Evolutionary conservation across 2,329 filamentous ascomycete genomes (phyloP).

Genomic region (Berkeleyomyces rouxiae): DNA sequence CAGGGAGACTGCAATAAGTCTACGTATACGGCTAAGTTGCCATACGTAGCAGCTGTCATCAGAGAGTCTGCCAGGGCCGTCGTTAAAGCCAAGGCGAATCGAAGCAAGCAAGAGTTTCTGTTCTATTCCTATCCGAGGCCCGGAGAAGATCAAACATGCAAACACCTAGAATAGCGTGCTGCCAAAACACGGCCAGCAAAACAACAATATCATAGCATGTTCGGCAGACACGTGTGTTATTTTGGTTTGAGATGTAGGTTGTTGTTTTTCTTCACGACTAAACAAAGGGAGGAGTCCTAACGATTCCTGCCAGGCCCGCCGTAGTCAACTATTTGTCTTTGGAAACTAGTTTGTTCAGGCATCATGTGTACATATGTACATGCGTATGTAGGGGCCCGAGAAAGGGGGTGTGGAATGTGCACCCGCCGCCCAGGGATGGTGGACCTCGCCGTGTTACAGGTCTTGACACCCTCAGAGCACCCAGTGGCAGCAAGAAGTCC

Average conservation of each 20-base stretch:
- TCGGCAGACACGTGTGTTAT: background rate
- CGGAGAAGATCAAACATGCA: background rate
- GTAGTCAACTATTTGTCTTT: background rate
- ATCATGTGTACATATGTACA: background rate
- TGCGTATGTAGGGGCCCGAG: background rate
- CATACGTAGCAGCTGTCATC: too few species aligned
- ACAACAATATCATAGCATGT: background rate
- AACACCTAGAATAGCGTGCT: background rate
- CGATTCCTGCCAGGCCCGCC: background rate
- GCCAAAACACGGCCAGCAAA: background rate
- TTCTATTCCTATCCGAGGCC: background rate
- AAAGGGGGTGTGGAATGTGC: background rate
- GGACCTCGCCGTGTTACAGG: slow-evolving; percentile 4
- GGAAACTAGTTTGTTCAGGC: background rate
- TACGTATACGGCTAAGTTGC: too few species aligned
- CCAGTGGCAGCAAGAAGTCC: background rate
- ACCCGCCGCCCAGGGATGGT: background rate
- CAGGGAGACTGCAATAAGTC: too few species aligned
- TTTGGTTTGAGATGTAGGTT: background rate
- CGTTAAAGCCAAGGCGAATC: background rate
- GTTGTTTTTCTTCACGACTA: background rate
- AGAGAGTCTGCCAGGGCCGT: too few species aligned
- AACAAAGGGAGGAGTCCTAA: background rate
- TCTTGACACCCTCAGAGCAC: background rate
- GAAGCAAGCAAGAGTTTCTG: background rate